Conservation (phyloP, 306 rosid species). For the Trifolium pratense region DNA sequence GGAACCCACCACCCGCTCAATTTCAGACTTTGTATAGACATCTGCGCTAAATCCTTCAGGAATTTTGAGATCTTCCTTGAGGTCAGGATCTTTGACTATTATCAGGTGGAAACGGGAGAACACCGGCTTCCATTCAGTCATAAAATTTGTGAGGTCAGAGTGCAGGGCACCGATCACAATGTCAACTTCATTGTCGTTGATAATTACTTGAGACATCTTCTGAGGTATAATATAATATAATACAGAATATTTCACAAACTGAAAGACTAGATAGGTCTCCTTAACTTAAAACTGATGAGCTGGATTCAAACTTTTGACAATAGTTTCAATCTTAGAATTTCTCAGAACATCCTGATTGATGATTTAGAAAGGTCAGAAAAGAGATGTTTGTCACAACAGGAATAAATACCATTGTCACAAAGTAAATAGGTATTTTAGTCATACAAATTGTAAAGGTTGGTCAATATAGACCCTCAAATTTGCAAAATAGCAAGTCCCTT, state of each 20-base stretch:
- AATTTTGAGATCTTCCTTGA: slow-evolving; percentile 71
- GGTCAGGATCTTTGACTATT: slow-evolving; percentile 85
- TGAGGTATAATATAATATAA: slow-evolving; percentile 16
- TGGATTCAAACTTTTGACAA: slow-evolving; percentile 40
- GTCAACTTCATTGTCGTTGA: slow-evolving; percentile 72
- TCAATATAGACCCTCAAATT: not conserved
- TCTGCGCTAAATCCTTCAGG: slow-evolving; percentile 76
- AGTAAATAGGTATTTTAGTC: not conserved
- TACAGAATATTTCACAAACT: slow-evolving; percentile 35
- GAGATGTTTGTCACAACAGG: slow-evolving; percentile 12
- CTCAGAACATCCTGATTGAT: slow-evolving; percentile 81
- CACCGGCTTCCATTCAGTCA: slow-evolving; percentile 83
- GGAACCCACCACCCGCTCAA: slow-evolving; percentile 71
- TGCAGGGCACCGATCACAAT: slow-evolving; percentile 84
- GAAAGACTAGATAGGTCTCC: slow-evolving; percentile 21
- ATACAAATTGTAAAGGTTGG: not conserved
- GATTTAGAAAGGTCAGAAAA: slow-evolving; percentile 45
- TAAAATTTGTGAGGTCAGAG: slow-evolving; percentile 67
- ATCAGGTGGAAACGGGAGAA: slow-evolving; percentile 83
- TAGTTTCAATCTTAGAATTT: slow-evolving; percentile 54
- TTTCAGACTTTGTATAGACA: slow-evolving; percentile 69
- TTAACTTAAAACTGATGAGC: slow-evolving; percentile 15
- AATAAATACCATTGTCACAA: slow-evolving; percentile 19
- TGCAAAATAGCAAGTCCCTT: not conserved
- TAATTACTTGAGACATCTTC: slow-evolving; percentile 72